A percentile compares a stretch with the other conserved stretches of the same genome.
Evolutionary conservation across 2,329 filamentous ascomycete genomes (phyloP).

Genomic region (Neofusicoccum laricinum): DNA sequence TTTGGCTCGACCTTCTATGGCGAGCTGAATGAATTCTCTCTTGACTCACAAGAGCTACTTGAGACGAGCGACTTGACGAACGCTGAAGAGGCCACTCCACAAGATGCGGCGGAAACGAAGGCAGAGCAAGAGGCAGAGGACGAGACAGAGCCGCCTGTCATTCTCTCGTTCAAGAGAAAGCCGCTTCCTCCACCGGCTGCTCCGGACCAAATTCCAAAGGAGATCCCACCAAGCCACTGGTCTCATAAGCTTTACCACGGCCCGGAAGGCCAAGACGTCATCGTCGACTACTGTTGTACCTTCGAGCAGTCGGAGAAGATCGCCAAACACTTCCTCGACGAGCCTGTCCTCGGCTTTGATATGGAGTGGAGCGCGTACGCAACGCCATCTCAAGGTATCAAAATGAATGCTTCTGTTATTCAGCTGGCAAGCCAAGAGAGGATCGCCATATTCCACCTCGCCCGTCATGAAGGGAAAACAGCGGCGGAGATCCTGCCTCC

Average conservation of each 20-base stretch:
- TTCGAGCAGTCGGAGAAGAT: conserved; percentile 65
- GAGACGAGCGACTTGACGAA: background rate
- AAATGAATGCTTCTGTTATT: conserved; percentile 74
- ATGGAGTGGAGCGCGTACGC: conserved; percentile 72
- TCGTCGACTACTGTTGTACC: conserved; percentile 74
- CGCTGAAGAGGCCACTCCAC: background rate
- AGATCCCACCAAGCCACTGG: conserved; percentile 52
- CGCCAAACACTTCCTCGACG: conserved; percentile 62
- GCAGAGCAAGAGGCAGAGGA: background rate
- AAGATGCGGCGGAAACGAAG: background rate
- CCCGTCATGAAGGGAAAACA: conserved; percentile 48
- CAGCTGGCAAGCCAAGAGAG: conserved; percentile 76
- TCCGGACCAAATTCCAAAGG: background rate
- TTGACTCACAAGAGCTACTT: background rate
- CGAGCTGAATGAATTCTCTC: background rate
- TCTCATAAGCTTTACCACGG: conserved; percentile 65
- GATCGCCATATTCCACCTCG: conserved; percentile 79
- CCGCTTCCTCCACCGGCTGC: background rate
- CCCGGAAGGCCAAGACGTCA: conserved; percentile 51
- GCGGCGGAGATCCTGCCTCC: conserved; percentile 63
- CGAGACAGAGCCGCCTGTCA: background rate
- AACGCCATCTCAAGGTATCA: conserved; percentile 41
- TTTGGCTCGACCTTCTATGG: conserved; percentile 3
- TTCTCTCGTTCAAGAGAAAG: background rate
- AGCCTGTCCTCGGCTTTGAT: conserved; percentile 80